Evolutionary conservation across 495 filamentous ascomycete genomes (phyloP).

Genomic region (Apiosordaria backusii): DNA sequence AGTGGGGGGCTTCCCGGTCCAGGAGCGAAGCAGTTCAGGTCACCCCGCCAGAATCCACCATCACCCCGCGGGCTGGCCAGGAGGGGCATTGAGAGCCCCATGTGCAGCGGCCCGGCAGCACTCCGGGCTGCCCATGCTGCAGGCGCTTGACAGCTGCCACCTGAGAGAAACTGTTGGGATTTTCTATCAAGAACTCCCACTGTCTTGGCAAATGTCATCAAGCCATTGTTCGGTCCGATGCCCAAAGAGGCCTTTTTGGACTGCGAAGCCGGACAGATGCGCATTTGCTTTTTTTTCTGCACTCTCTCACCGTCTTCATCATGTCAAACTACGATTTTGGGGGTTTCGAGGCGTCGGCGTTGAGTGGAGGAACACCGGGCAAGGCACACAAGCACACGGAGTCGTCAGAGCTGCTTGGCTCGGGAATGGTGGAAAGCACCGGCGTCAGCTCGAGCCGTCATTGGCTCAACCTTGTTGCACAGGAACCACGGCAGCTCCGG

Average conservation of each 20-base stretch:
- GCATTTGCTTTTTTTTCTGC: not conserved
- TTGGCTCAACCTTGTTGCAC: not conserved
- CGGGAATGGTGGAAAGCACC: not conserved
- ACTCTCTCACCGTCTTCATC: not conserved
- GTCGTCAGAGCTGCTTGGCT: not conserved
- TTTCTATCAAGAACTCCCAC: not conserved
- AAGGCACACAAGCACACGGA: not conserved
- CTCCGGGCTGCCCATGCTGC: not conserved
- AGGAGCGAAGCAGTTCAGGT: not conserved
- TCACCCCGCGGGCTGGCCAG: not conserved
- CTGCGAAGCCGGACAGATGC: not conserved
- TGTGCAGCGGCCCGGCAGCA: conserved; percentile 1
- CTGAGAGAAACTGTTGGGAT: not conserved
- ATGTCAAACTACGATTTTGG: not conserved
- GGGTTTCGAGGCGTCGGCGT: not conserved
- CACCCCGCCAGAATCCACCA: not conserved
- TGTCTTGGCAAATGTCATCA: not conserved
- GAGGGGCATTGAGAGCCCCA: not conserved
- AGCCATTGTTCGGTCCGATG: not conserved
- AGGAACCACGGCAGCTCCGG: not conserved
- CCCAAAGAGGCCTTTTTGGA: not conserved
- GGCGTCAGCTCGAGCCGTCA: not conserved
- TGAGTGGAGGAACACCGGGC: not conserved
- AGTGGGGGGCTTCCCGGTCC: not conserved
- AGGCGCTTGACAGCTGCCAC: not conserved